A percentile compares a stretch with the other conserved stretches of the same genome.
These are phyloP conservation scores for Malus hybrid DNA, from an alignment of 331 rosid species.

Conservation along the genomic window DNA sequence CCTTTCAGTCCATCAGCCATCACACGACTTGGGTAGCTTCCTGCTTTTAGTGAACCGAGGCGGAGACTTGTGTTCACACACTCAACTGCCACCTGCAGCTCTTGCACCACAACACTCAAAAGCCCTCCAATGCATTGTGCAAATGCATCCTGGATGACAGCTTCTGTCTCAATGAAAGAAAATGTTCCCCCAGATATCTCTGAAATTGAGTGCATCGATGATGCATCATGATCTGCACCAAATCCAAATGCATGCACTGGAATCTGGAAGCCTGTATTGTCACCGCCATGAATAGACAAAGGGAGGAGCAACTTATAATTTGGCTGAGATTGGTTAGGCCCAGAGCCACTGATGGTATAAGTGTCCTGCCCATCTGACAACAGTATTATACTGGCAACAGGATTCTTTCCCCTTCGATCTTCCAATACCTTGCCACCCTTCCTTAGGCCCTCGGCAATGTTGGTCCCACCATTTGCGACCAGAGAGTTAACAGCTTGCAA, in stretches of 20 bases:
- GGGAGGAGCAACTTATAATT: conserved; percentile 86
- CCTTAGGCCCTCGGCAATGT: conserved; percentile 88
- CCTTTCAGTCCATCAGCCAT: conserved; percentile 53
- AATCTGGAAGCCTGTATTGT: conserved; percentile 67
- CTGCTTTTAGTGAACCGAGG: conserved; percentile 69
- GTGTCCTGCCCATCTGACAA: conserved; percentile 96
- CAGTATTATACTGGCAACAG: conserved; percentile 78
- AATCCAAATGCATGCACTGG: conserved; percentile 95
- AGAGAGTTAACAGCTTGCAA: conserved; percentile 89
- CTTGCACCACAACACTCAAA: conserved; percentile 84
- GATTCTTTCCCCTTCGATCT: conserved; percentile 80
- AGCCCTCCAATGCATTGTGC: conserved; percentile 99
- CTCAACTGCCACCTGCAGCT: conserved; percentile 70
- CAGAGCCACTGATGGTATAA: conserved; percentile 61
- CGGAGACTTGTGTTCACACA: conserved; percentile 42
- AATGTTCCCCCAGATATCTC: conserved; percentile 95
- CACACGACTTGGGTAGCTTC: conserved; percentile 75
- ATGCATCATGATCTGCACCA: conserved; percentile 91
- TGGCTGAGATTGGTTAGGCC: conserved; percentile 50
- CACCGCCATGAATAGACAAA: conserved; percentile 46
- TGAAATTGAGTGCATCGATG: conserved; percentile 88
- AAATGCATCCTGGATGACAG: conserved; percentile 91
- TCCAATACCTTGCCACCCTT: conserved; percentile 93
- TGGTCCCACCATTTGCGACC: conserved; percentile 99
- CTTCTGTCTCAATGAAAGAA: conserved; percentile 91